These are phyloP conservation scores for Scleroderma citrinum DNA, from an alignment of 768 basidiomycete genomes.

Conservation along the genomic window DNA sequence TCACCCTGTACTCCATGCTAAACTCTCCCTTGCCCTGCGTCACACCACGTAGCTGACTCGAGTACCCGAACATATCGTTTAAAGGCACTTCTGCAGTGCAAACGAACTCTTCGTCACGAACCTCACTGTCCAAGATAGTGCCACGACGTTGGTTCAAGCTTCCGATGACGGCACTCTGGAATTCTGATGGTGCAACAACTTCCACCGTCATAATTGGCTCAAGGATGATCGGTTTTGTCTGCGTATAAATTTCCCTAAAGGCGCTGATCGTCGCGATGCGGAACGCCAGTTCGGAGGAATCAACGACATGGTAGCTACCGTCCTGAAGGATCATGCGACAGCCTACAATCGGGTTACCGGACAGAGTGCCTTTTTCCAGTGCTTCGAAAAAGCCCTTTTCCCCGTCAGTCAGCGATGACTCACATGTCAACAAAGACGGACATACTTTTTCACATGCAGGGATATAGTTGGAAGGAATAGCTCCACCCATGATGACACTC, in stretches of 20 bases:
- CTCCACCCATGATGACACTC: constrained; percentile 85
- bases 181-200: constrained; percentile 91
- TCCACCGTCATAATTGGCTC: constrained; percentile 99
- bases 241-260: constrained; percentile 83
- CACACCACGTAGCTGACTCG: constrained; percentile 83
- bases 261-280: constrained; percentile 85
- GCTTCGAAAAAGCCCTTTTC: constrained; percentile 90
- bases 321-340: constrained; percentile 86
- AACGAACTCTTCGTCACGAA: constrained; percentile 95
- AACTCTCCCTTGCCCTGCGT: constrained; percentile 97
- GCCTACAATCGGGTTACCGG: constrained; percentile 84
- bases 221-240: constrained; percentile 73
- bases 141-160: constrained; percentile 89
- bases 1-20: constrained; percentile 73
- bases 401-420: background rate
- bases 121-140: constrained; percentile 92
- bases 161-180: constrained; percentile 94
- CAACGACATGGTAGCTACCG: constrained; percentile 88
- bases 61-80: constrained; percentile 99
- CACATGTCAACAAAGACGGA: background rate
- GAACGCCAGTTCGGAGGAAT: constrained; percentile 97
- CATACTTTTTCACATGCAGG: constrained; percentile 90
- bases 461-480: constrained; percentile 86
- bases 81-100: constrained; percentile 85
- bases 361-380: constrained; percentile 81